Base-by-base conservation (phyloP, 805 yeast species). In the Hanseniaspora lindneri region DNA sequence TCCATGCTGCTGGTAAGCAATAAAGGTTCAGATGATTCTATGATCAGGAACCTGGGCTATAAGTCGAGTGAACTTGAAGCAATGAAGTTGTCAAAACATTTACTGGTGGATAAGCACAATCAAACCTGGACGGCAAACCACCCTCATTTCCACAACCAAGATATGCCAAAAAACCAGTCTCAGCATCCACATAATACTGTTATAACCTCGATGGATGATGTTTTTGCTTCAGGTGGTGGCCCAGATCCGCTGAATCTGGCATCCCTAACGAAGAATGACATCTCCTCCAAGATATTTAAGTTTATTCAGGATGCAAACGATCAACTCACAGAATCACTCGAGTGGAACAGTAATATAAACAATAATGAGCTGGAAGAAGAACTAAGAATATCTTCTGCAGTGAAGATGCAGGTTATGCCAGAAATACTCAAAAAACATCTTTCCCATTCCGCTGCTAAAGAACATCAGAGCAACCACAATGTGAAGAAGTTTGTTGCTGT, bases 401-500 rank as follows among this genome's bases (percentile, higher is more conserved):
- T 24, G 9, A 37, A 37, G 25, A 3, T 24, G 13, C 14, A 7
- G 9, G 41, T 37, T 4, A 37, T 37, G 29, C 29, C 17, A 7
- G 14, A 4, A 24, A 4, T 23, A 6, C 23, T 37, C 14, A 23
- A 37, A 16, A 23, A 16, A 3, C 41, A 37, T 25, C 16, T 37
- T 16, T 24, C 20, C 3, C 11, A 37, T 3, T 3, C 5, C 7
- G 4, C 19, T 24, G 6, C 24, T n/a, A 24, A 23, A 5, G 19
- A 13, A 9, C 14, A 13, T 3, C 4, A 10, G 3, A 37, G 30
- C 20, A 41, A 29, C 30, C 9, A 41, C n/a, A 37, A 46, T 25
- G 39, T 46, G 5, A 30, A 23, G n/a, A 46, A 39, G 21, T 46
- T 39, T 27, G n/a, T 46, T 5, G 29, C 21, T 17, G 41, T 46